A percentile compares a stretch with the other conserved stretches of the same genome.
Conservation (phyloP, 129 eudicot species). For the Chrysanthemum lavandulifolium region DNA sequence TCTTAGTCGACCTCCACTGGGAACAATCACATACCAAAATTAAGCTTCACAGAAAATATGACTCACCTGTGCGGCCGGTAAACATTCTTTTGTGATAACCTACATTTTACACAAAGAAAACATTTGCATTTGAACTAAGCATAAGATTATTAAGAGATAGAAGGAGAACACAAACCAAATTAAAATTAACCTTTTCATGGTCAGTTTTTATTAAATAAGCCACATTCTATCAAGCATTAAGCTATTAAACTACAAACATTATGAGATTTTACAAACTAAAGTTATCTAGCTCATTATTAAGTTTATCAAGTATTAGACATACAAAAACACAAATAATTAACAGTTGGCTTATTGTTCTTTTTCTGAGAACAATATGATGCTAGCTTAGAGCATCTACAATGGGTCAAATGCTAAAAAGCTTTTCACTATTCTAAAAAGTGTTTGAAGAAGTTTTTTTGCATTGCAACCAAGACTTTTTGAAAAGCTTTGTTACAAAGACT, state of each 20-base stretch:
- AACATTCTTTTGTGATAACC: constrained; percentile 71
- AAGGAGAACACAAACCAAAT: not conserved
- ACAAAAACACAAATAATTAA: no score
- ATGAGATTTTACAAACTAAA: not conserved
- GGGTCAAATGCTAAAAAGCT: no score
- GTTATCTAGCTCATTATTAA: not conserved
- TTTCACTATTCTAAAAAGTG: no score
- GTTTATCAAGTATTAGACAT: no score
- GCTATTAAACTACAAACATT: not conserved
- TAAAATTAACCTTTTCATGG: not conserved
- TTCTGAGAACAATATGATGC: no score
- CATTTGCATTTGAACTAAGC: not conserved
- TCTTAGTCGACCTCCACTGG: not conserved
- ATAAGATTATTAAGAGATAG: not conserved
- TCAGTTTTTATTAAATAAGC: not conserved
- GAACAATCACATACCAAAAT: not conserved
- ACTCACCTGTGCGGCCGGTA: constrained; percentile 73
- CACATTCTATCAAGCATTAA: not conserved
- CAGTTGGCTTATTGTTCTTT: not conserved
- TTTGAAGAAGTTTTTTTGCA: no score
- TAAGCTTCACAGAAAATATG: not conserved
- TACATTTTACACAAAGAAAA: constrained; percentile 19
- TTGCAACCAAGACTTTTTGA: no score
- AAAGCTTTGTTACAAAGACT: no score
- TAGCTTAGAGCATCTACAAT: no score